Conservation (phyloP, 805 yeast genomes). For the Zygosaccharomyces gambellarensis region DNA sequence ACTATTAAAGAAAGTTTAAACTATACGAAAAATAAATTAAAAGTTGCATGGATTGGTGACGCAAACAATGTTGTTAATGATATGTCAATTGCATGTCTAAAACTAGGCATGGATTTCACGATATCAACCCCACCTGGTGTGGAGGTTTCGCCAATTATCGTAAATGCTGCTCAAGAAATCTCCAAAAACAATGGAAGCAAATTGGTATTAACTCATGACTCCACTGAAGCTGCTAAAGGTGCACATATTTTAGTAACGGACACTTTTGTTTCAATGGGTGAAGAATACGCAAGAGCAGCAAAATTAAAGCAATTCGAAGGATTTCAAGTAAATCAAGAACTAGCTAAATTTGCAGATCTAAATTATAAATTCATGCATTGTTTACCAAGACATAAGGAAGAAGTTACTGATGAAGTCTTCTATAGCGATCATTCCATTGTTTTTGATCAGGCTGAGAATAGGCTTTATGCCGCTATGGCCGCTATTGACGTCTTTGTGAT, state of each 20-base stretch:
- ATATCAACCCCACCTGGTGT: slow-evolving; percentile 81
- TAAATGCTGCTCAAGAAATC: slow-evolving; percentile 48
- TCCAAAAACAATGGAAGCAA: slow-evolving; percentile 47
- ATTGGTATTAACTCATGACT: slow-evolving; percentile 64
- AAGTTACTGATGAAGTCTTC: slow-evolving; percentile 89
- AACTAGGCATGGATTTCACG: slow-evolving; percentile 74
- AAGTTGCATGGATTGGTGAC: slow-evolving; percentile 94
- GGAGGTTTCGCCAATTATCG: slow-evolving; percentile 54
- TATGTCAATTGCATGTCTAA: slow-evolving; percentile 80
- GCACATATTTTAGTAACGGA: slow-evolving; percentile 90
- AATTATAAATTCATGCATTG: slow-evolving; percentile 96
- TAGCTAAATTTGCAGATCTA: slow-evolving; percentile 57
- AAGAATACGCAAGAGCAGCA: slow-evolving; percentile 69
- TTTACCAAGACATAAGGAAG: slow-evolving; percentile 91
- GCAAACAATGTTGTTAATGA: slow-evolving; percentile 95
- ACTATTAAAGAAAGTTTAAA: slow-evolving; percentile 80
- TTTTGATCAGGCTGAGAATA: slow-evolving; percentile 92
- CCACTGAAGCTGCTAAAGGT: slow-evolving; percentile 62
- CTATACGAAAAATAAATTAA: slow-evolving; percentile 49
- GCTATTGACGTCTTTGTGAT: slow-evolving; percentile 85
- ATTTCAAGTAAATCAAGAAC: slow-evolving; percentile 70
- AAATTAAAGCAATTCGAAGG: slow-evolving; percentile 80
- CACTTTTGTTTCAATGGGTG: slow-evolving; percentile 98
- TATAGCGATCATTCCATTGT: slow-evolving; percentile 80
- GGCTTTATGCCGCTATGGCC: slow-evolving; percentile 94